Conservation (phyloP, 106 monocot species). For the Gastrodia elata region DNA sequence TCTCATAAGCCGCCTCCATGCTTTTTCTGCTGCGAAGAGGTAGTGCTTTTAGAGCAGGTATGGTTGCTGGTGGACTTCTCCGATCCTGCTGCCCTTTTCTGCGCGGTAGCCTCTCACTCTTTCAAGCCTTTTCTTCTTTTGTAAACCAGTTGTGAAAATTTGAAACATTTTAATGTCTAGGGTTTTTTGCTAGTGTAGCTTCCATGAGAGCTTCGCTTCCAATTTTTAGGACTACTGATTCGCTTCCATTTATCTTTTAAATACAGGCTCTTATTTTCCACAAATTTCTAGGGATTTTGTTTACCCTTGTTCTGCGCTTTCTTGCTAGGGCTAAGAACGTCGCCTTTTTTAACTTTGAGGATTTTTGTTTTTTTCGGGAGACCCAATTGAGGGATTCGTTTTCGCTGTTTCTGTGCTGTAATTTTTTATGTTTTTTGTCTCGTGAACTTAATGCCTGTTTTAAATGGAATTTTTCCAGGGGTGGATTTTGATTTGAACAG, state of each 20-base stretch:
- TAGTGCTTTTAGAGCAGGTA: background rate
- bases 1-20: background rate
- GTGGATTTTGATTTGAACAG: background rate
- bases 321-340: background rate
- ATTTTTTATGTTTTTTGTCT: background rate
- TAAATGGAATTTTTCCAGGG: background rate
- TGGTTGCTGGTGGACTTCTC: background rate
- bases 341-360: background rate
- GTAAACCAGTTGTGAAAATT: background rate
- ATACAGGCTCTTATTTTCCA: background rate
- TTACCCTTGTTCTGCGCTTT: background rate
- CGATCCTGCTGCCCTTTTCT: background rate
- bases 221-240: background rate
- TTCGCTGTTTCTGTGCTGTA: background rate
- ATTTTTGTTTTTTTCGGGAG: background rate
- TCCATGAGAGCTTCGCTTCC: background rate
- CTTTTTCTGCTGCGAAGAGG: too few species aligned
- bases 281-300: background rate
- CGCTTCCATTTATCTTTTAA: background rate
- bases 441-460: background rate
- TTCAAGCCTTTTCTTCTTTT: background rate
- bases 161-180: background rate
- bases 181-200: background rate
- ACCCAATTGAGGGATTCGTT: background rate
- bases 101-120: background rate